Evolutionary conservation across 495 filamentous ascomycete genomes (phyloP), one percentile per base, ranked within the genome.

Genomic region (Articulospora tetracladia): DNA sequence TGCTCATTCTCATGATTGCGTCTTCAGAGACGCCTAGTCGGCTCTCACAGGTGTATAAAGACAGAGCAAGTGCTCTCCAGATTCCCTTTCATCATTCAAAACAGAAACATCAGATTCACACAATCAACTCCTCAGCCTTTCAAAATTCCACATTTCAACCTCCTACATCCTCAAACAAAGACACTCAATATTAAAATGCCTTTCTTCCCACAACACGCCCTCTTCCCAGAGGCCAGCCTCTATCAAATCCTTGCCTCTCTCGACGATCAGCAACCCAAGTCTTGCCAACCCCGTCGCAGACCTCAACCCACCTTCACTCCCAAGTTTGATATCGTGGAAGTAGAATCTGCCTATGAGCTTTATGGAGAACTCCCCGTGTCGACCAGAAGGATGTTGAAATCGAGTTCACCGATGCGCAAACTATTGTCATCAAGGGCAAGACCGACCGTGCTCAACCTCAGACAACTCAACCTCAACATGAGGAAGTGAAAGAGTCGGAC

Each of bases 311-410:
- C 80, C 55, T 92, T 91, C 76, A 71, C 74, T 8, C 91, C 90
- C 0, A 83, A 83, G 60, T 97, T 97, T 73, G 93, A 97, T 69
- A 79, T 96, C 51, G 79, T 80, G 53, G 92, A 96, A 74, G 71
- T 77, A 1, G 76, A 81, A 47, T 66, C 84, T 15, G 70, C 69
- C 64, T 97, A 93, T 71, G 81, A 92, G 65, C 86, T 97, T 2
- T 84, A 93, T 66, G 92, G 92, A 64, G 92, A 96, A 72, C 81
- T 97, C 0, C 91, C 93, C 0, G 93, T 41, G 77, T 92, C 51
- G 82, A 90, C 53, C 88, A 91, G 69, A 81, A 87, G 58, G 78
- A 94, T 66, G 73, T 97, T 61, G 73, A 81, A 51, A 88, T 97
- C 66, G 90, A 96, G 71, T 96, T 96, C 78, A 83, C 82, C 53